Base-by-base conservation (phyloP, 345 rosid species). In the Toxicodendron radicans region DNA sequence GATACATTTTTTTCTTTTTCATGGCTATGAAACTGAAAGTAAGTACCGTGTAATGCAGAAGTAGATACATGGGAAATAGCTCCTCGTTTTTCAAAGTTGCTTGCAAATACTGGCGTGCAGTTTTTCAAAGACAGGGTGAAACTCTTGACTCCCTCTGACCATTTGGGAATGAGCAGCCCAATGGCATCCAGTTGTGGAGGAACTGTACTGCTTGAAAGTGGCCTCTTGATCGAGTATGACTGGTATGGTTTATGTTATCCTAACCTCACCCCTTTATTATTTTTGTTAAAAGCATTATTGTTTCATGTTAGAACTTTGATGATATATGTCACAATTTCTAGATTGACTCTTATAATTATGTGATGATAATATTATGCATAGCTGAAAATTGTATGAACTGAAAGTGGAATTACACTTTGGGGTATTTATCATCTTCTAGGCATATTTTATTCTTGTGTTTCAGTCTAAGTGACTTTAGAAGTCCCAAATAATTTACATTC, bases 41-140 rank as follows among this genome's bases (percentile, higher is more conserved):
- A 24, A 49, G 32, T 63, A 17, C 62, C 62, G 77, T 61, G 6
- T 49, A 11, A 23, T 83, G 85, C 94, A 95, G 99, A 95, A 85
- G 97, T 91, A 58, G 99, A 95, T 85, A 85, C 80, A 30, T 95
- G 99, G 99, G 99, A 95, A 85, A 91, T 95, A 80, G 97, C 99
- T 76, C 97, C 99, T 18, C 94, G 87, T 60, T 95, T 92, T 85
- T 84, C 89, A 17, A 97, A 95, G 76, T 87, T 95, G 81, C 90
- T 95, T 57, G 86, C 84, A 73, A 89, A 83, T 83, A 91, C 97
- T 1, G 84, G 91, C 45, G 80, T 91, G 38, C 86, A 86, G 74
- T 92, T 92, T 84, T 81, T 91, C 56, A 90, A 85, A 77, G 97
- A 91, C 81, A 88, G 87, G 79, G 95, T 89, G n/a, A 92, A 91